phyloP scores from a whole-genome alignment of 768 basidiomycete species.

The Lactarius sp. region DNA sequence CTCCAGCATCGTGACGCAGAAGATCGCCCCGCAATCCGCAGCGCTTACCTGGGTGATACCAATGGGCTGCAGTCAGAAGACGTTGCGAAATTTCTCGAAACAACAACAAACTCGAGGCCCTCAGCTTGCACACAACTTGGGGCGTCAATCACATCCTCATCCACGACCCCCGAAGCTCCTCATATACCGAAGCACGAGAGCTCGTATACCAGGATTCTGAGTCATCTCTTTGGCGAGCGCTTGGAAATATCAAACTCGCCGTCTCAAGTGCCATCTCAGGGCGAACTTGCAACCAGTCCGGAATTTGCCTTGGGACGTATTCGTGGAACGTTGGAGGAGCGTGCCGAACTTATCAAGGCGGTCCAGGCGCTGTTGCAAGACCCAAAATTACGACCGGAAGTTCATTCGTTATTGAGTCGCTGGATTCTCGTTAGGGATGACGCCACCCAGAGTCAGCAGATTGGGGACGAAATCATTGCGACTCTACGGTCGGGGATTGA shows the following conservation, averaged over 20 bases:
- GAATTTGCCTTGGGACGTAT: conserved; percentile 93
- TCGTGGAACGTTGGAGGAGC: conserved; percentile 72
- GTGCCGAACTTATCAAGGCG: conserved; percentile 58
- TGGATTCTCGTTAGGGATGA: conserved; percentile 83
- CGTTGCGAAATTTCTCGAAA: conserved; percentile 49
- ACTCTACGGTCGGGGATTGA: conserved; percentile 41
- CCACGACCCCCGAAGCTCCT: conserved; percentile 38
- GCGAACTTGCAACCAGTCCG: conserved; percentile 78
- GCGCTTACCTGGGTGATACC: conserved; percentile 55
- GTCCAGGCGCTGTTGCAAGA: conserved; percentile 63
- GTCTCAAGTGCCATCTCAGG: conserved; percentile 60
- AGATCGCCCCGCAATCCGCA: conserved; percentile 51
- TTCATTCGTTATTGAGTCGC: conserved; percentile 68
- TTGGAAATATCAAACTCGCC: conserved; percentile 87
- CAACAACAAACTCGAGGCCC: conserved; percentile 36
- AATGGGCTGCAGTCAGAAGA: conserved; percentile 38
- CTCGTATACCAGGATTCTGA: conserved; percentile 86
- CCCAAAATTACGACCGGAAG: conserved; percentile 42
- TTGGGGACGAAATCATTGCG: conserved; percentile 54
- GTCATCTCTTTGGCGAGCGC: conserved; percentile 71
- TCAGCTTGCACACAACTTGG: conserved; percentile 49
- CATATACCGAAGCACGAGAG: conserved; percentile 87
- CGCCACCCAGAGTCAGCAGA: conserved; percentile 48
- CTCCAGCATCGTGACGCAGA: conserved; percentile 55
- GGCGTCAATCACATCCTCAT: conserved; percentile 29